Evolutionary conservation across 176 grass and related monocot species (phyloP), one percentile per base, ranked within the genome.

Genomic region (Juncus effusus): DNA sequence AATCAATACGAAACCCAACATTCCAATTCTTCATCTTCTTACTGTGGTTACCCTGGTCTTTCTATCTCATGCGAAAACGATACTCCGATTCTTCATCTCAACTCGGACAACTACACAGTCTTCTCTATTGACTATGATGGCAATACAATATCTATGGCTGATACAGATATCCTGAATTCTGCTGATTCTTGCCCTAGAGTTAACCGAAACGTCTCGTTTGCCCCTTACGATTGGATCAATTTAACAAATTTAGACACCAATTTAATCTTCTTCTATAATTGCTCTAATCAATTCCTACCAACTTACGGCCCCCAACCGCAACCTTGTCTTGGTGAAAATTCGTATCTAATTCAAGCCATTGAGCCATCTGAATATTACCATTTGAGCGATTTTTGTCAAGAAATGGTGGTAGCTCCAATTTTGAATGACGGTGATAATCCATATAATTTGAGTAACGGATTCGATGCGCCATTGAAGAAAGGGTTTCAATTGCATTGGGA

Each of bases 401-500:
- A 10, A 19, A 10, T 66, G 13, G 0, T 62, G 38, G 65, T 62
- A 37, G 70, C 6, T 40, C 84, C 84, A 3, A 79, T 83, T 42
- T 54, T 57, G 1, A 70, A 0, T 9, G 39, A 69, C 3, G 10
- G 3, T 4, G 10, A 6, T 10, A 1, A 36, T 3, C 1, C 0
- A 7, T 11, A 3, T 6, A 39, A 71, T 0, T 54, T 5, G 28
- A 2, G 0, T 9, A 74, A 65, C 13, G 76, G 60, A 1, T 83
- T 79, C 41, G 65, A 64, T 6, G 1, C 4, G 0, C 10, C 70
- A 63, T 52, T 87, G 10, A 76, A 40, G 0, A 9, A 5, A 7
- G 84, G 84, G 45, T 83, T 87, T 75, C 84, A 71, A 28, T 10
- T 87, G 11, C 67, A 7, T 2, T 87, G 84, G 84, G 62, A 87